phyloP scores from a whole-genome alignment of 192 early-diverging fungal genomes.

The Spizellomyces sp. region DNA sequence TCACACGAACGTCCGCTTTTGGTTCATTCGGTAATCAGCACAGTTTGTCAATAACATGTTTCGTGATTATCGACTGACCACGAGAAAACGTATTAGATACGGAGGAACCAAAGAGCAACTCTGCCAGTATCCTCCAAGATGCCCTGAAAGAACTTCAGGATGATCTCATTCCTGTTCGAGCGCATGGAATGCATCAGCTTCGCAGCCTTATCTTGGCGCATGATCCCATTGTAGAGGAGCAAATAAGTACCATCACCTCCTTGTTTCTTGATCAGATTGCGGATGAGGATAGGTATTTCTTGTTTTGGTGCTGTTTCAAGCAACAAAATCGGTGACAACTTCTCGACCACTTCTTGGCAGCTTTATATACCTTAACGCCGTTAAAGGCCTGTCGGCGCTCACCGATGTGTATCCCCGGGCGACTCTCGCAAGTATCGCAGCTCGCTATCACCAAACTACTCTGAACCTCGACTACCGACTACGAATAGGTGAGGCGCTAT shows the following conservation, averaged over 20 bases:
- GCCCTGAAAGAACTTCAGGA: conserved; percentile 79
- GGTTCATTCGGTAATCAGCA: neutral
- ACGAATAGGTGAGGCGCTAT: conserved; percentile 84
- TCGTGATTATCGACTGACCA: too few species aligned
- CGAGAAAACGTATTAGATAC: too few species aligned
- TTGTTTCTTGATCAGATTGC: conserved; percentile 79
- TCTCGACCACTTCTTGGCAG: conserved; percentile 36
- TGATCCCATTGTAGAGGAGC: conserved; percentile 57
- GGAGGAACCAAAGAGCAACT: conserved; percentile 10
- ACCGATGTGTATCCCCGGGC: conserved; percentile 77
- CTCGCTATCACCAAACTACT: conserved; percentile 59
- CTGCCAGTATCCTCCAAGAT: conserved; percentile 63
- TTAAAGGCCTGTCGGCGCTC: conserved; percentile 81
- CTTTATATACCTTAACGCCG: conserved; percentile 91
- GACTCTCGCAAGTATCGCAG: conserved; percentile 69
- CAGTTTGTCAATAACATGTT: neutral
- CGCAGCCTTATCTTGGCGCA: conserved; percentile 76
- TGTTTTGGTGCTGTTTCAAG: neutral
- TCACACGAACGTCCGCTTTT: conserved; percentile 8
- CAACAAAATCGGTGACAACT: conserved; percentile 1
- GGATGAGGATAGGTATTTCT: conserved; percentile 72
- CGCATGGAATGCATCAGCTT: conserved; percentile 82
- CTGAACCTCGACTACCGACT: conserved; percentile 69
- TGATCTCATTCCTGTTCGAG: conserved; percentile 81
- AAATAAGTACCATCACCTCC: conserved; percentile 67